Percentiles rank a stretch among this genome's conserved stretches.
phyloP scores from a whole-genome alignment of 2,329 filamentous ascomycete species.

The Albophoma yamanashiensis region DNA sequence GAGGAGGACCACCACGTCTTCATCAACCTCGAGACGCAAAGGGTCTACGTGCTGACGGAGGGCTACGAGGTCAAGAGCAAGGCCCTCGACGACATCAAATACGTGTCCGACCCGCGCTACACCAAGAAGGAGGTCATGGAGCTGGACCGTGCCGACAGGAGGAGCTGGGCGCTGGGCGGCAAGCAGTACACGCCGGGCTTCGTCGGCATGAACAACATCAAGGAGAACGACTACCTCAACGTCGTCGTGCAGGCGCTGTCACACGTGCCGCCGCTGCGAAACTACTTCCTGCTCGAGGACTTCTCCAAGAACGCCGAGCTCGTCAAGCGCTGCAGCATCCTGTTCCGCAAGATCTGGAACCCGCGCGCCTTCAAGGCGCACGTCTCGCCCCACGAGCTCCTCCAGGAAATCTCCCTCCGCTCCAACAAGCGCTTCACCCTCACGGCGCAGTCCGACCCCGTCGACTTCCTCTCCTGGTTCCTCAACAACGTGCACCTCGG shows the following conservation, averaged over 20 bases:
- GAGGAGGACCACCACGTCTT: slow-evolving; percentile 95
- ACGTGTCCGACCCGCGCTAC: slow-evolving; percentile 86
- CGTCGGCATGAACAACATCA: slow-evolving; percentile 99
- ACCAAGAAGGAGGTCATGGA: slow-evolving; percentile 68
- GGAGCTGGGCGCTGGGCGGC: slow-evolving; percentile 67
- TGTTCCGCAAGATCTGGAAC: slow-evolving; percentile 98
- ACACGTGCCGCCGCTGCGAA: slow-evolving; percentile 80
- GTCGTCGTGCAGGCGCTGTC: slow-evolving; percentile 86
- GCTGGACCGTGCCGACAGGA: slow-evolving; percentile 55
- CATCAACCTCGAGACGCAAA: slow-evolving; percentile 92
- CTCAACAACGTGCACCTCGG: slow-evolving; percentile 90
- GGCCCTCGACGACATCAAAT: slow-evolving; percentile 95
- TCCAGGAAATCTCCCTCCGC: slow-evolving; percentile 84
- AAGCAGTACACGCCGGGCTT: slow-evolving; percentile 88
- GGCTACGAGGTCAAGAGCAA: slow-evolving; percentile 95
- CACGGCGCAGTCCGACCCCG: slow-evolving; percentile 84
- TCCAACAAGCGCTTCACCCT: slow-evolving; percentile 90
- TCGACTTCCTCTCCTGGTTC: slow-evolving; percentile 96
- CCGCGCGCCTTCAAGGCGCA: slow-evolving; percentile 91
- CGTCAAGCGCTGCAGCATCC: slow-evolving; percentile 74
- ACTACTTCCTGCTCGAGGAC: slow-evolving; percentile 83
- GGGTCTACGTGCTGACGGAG: slow-evolving; percentile 85
- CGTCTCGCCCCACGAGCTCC: slow-evolving; percentile 91
- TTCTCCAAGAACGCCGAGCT: slow-evolving; percentile 65
- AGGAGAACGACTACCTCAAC: slow-evolving; percentile 98